These are phyloP conservation scores for Volutella citrinella DNA, from an alignment of 2,329 filamentous ascomycete species.

Conservation along the genomic window DNA sequence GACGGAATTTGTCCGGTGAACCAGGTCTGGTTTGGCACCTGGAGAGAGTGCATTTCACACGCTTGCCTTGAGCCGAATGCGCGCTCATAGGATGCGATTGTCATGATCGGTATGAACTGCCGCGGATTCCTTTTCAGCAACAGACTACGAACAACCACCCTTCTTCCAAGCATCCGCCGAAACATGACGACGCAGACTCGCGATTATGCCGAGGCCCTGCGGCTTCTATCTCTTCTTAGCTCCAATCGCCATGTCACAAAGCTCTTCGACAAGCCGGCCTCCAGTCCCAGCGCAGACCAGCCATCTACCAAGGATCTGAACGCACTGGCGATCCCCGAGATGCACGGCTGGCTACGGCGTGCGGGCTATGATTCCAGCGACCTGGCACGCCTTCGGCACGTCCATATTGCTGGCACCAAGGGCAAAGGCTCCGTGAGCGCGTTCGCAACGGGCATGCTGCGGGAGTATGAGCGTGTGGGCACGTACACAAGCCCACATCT, in stretches of 20 bases:
- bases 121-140: background rate
- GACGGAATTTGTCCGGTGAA: too few species aligned
- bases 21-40: too few species aligned
- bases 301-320: constrained; percentile 58
- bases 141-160: constrained; percentile 5
- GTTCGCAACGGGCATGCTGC: constrained; percentile 77
- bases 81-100: constrained; percentile 1
- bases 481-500: constrained; percentile 87
- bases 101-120: constrained; percentile 2
- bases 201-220: constrained; percentile 64
- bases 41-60: too few species aligned
- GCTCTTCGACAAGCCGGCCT: constrained; percentile 41
- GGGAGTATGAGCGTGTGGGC: constrained; percentile 53
- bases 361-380: constrained; percentile 64
- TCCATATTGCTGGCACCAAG: constrained; percentile 92
- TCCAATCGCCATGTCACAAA: constrained; percentile 68
- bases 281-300: constrained; percentile 21
- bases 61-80: too few species aligned
- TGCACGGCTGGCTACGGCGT: constrained; percentile 71
- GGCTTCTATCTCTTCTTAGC: constrained; percentile 72
- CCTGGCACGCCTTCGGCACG: constrained; percentile 45
- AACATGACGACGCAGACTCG: constrained; percentile 23
- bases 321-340: constrained; percentile 73
- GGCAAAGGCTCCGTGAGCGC: constrained; percentile 89
- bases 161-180: constrained; percentile 6